A percentile compares a stretch with the other conserved stretches of the same genome.
Evolutionary conservation across 2,329 filamentous ascomycete genomes (phyloP).

Genomic region (Trichophyton rubrum): DNA sequence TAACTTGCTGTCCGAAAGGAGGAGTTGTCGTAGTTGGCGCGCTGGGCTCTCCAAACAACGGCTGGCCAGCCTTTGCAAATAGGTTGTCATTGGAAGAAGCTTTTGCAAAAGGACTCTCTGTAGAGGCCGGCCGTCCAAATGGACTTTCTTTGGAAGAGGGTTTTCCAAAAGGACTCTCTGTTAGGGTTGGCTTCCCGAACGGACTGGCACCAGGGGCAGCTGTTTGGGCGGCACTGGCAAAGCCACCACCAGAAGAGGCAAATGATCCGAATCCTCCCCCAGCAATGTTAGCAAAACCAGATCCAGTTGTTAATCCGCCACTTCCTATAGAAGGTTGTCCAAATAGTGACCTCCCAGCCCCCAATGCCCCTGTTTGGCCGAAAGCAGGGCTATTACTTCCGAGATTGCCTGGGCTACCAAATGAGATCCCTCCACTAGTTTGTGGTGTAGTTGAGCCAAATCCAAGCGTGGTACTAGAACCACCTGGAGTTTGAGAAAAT

Average conservation of each 20-base stretch:
- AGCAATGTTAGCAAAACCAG: slow-evolving; percentile 11
- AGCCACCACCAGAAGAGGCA: slow-evolving; percentile 7
- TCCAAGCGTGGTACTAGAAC: slow-evolving; percentile 18
- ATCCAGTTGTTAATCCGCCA: background rate
- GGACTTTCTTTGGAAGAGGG: slow-evolving; percentile 14
- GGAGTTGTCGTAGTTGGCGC: background rate
- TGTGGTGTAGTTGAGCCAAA: slow-evolving; percentile 24
- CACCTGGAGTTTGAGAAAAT: background rate
- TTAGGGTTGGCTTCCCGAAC: slow-evolving; percentile 14
- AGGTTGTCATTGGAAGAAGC: slow-evolving; percentile 15
- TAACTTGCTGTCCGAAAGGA: slow-evolving; percentile 13
- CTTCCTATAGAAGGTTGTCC: slow-evolving; percentile 19
- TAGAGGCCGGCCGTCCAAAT: slow-evolving; percentile 17
- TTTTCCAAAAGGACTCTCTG: background rate
- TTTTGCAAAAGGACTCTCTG: slow-evolving; percentile 20
- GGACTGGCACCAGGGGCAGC: slow-evolving; percentile 4
- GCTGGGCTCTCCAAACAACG: slow-evolving; percentile 21
- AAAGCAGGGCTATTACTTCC: slow-evolving; percentile 22
- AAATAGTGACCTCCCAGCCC: slow-evolving; percentile 17
- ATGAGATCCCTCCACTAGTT: slow-evolving; percentile 16
- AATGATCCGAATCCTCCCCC: slow-evolving; percentile 5
- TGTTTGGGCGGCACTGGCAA: slow-evolving; percentile 4
- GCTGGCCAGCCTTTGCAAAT: slow-evolving; percentile 21
- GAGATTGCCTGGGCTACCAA: slow-evolving; percentile 26
- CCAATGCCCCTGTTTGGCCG: slow-evolving; percentile 19